These are phyloP conservation scores for Auriscalpium orientale DNA, from an alignment of 768 basidiomycete genomes.

Conservation along the genomic window DNA sequence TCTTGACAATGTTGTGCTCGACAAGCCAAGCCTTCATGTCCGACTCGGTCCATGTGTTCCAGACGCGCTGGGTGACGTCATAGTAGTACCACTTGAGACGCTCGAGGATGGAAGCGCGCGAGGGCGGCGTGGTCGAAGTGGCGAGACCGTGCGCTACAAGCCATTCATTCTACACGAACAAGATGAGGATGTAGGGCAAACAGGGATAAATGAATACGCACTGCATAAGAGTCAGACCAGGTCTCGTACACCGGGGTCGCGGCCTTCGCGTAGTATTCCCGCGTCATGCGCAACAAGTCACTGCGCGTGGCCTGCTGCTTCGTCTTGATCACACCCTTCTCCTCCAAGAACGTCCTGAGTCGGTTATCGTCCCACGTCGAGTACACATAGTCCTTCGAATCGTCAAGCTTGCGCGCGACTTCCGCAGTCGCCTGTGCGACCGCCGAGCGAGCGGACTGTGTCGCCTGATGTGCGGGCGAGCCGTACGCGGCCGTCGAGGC, in stretches of 20 bases:
- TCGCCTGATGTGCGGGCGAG: constrained; percentile 31
- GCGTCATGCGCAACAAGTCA: constrained; percentile 65
- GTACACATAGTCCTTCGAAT: constrained; percentile 80
- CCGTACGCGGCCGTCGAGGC: constrained; percentile 35
- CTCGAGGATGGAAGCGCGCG: constrained; percentile 48
- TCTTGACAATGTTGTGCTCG: constrained; percentile 63
- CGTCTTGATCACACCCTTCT: constrained; percentile 65
- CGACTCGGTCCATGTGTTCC: constrained; percentile 69
- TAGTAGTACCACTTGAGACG: constrained; percentile 82
- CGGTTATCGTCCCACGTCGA: constrained; percentile 83
- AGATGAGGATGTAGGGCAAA: neutral
- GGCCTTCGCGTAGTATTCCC: constrained; percentile 54
- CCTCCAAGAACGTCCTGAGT: constrained; percentile 64
- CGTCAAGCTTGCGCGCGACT: constrained; percentile 47
- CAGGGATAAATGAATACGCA: constrained; percentile 24
- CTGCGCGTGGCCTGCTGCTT: constrained; percentile 52
- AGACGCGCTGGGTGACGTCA: constrained; percentile 35
- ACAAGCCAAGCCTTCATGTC: constrained; percentile 77
- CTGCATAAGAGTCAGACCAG: constrained; percentile 84
- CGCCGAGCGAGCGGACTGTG: constrained; percentile 24
- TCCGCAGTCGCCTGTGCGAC: constrained; percentile 48
- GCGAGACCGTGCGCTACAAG: constrained; percentile 72
- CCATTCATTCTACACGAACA: constrained; percentile 60
- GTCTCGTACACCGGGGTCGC: constrained; percentile 67
- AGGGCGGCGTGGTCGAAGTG: constrained; percentile 43